These are phyloP conservation scores for Septoria linicola DNA, from an alignment of 2,329 filamentous ascomycete species.

Conservation along the genomic window DNA sequence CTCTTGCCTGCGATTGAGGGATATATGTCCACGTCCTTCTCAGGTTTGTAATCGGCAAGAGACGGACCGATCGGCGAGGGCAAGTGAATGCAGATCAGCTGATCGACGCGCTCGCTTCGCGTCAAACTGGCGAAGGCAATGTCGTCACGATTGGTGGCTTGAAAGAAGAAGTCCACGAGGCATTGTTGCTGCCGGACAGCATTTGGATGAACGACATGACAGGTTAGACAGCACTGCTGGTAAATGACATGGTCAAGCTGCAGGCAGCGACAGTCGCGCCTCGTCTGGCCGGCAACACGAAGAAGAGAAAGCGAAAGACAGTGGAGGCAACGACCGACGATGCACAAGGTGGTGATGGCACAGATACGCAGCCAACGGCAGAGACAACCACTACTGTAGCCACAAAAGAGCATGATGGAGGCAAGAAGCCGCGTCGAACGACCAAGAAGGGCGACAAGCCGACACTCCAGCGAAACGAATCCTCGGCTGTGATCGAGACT, in stretches of 20 bases:
- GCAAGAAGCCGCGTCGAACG: conserved; percentile 51
- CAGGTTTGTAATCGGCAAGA: conserved; percentile 1
- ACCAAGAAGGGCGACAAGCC: conserved; percentile 44
- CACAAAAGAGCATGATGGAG: conserved; percentile 59
- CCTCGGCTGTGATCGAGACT: conserved; percentile 53
- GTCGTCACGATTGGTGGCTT: conserved; percentile 3
- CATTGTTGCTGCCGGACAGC: conserved; percentile 5
- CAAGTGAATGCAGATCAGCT: too few species aligned
- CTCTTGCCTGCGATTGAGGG: not conserved
- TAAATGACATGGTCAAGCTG: conserved; percentile 44
- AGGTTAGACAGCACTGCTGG: conserved; percentile 2
- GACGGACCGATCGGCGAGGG: conserved; percentile 9
- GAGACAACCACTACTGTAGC: conserved; percentile 46
- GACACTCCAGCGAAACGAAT: conserved; percentile 46
- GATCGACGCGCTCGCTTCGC: conserved; percentile 5
- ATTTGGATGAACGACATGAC: not conserved
- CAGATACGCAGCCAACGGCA: conserved; percentile 4
- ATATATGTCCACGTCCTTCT: conserved; percentile 1
- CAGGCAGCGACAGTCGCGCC: conserved; percentile 46
- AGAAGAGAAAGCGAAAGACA: conserved; percentile 22
- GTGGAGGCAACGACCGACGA: conserved; percentile 3
- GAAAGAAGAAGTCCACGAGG: not conserved
- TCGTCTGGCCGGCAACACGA: conserved; percentile 13
- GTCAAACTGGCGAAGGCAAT: not conserved
- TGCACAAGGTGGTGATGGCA: conserved; percentile 8